Percentiles rank a stretch among this genome's conserved stretches.
Conservation (phyloP, 805 yeast species). For the Torulaspora maleeae region DNA sequence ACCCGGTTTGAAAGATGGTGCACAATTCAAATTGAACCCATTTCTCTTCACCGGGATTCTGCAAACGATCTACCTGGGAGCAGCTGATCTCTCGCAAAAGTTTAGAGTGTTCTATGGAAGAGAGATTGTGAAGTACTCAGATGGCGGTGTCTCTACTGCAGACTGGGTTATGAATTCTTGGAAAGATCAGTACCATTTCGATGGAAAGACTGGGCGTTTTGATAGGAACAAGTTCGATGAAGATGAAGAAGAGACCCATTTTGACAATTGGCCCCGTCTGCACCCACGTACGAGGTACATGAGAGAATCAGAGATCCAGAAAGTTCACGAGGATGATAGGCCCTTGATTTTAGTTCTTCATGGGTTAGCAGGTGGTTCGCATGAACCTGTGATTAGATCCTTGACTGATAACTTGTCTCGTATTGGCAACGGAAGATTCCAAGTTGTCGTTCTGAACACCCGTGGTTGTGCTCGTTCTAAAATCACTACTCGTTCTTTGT, state of each 20-base stretch:
- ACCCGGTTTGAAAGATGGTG: constrained; percentile 45
- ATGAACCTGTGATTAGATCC: constrained; percentile 65
- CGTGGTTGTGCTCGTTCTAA: constrained; percentile 78
- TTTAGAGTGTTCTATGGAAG: constrained; percentile 72
- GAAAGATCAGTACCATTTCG: constrained; percentile 20
- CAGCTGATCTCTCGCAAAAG: constrained; percentile 46
- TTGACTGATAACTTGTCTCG: constrained; percentile 43
- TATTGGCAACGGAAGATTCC: constrained; percentile 40
- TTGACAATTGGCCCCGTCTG: constrained; percentile 52
- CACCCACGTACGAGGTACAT: constrained; percentile 68
- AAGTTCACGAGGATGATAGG: constrained; percentile 36
- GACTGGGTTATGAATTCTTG: constrained; percentile 53
- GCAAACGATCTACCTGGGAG: constrained; percentile 69
- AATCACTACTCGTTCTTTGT: constrained; percentile 61
- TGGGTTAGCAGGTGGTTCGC: constrained; percentile 78
- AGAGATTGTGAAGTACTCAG: constrained; percentile 51
- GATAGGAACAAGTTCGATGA: constrained; percentile 30
- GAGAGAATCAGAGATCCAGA: constrained; percentile 42
- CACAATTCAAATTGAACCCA: constrained; percentile 57
- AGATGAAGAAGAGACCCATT: constrained; percentile 41
- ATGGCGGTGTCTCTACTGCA: constrained; percentile 68
- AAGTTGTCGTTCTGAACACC: constrained; percentile 61
- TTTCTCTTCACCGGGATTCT: constrained; percentile 63
- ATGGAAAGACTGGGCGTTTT: constrained; percentile 13
- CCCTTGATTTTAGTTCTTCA: constrained; percentile 63